Base-by-base conservation (phyloP, 306 rosid genomes). In the Fagus sylvatica region DNA sequence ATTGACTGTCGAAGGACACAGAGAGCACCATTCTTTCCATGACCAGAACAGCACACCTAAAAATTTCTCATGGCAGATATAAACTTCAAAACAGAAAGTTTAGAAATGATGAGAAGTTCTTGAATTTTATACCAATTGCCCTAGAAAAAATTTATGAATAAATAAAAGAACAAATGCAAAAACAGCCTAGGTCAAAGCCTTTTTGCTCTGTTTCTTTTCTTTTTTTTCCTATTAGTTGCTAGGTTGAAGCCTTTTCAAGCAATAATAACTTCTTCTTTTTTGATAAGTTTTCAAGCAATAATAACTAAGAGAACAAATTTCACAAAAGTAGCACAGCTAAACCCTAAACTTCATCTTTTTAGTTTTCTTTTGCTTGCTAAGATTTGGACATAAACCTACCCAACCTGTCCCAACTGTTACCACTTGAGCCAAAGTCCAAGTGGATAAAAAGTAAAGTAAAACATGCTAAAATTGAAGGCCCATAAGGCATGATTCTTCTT, bases 41-140 rank as follows among this genome's bases (percentile, higher is more conserved):
- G 94, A 80, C 98, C 98, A 55, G 98, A 94, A 84, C 98, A 94
- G 82, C 98, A 92, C 78, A 94, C 98, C 98, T 94, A 86, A 76
- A 74, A 77, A 62, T 66, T 54, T 53, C 59, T 60, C 77, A 67
- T 76, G 51, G 69, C 17, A 76, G 53, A 77, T 37, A 73, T 75
- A 28, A 57, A 36, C 49, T 53, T 43, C 48, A 6, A 61, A 72
- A 71, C 37, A 72, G 56, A 55, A 43, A 66, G 78, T 74, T 28
- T 77, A 60, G 59, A 68, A 10, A 81, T 68, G 51, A 65, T 34
- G 66, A 22, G 46, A 16, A 39, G 56, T 69, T 57, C 60, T 53
- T 55, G 34, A 34, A 33, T 43, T 55, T 30, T 48, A 10, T 32
- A 74, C 71, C 53, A 53, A 46, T 71, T 43, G 57, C 73, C 70